A percentile compares a stretch with the other conserved stretches of the same genome.
Conservation (phyloP, 2,329 filamentous ascomycete genomes). For the Penicillium sp. region DNA sequence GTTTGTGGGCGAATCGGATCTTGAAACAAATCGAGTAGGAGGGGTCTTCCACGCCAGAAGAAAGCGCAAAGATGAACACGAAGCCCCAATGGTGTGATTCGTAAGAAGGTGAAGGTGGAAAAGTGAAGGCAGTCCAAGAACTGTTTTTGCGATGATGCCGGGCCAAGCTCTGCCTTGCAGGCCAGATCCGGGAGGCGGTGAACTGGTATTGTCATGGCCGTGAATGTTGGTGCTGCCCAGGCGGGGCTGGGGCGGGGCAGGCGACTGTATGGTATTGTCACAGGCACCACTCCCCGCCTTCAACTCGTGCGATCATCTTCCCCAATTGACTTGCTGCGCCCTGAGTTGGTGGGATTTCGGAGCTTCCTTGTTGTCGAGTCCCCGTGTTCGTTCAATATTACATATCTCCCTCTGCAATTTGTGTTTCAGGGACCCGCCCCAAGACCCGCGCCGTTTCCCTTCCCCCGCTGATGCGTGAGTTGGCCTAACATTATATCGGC, state of each 20-base stretch:
- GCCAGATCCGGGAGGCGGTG: neutral
- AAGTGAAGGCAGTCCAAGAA: neutral
- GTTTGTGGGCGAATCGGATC: neutral
- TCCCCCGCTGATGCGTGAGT: slow-evolving; percentile 30
- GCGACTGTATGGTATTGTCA: slow-evolving; percentile 36
- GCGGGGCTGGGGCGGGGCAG: too few species aligned
- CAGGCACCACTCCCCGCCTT: slow-evolving; percentile 30
- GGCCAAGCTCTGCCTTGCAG: neutral
- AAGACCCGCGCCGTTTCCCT: neutral
- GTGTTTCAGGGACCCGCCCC: slow-evolving; percentile 3
- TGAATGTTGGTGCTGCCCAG: too few species aligned
- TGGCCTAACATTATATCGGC: slow-evolving; percentile 28
- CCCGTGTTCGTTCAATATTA: neutral
- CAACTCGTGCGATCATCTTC: slow-evolving; percentile 27
- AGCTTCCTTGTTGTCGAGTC: neutral
- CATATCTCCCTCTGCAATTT: neutral
- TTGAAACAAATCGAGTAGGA: neutral
- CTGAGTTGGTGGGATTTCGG: neutral
- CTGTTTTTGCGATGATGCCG: neutral
- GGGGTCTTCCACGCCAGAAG: neutral
- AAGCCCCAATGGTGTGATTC: neutral
- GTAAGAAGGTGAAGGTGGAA: neutral
- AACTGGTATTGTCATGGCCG: neutral
- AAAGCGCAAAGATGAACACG: neutral
- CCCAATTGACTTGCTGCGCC: slow-evolving; percentile 1